Conservation (phyloP, 805 yeast species). For the Nakazawaea ambrosiae region DNA sequence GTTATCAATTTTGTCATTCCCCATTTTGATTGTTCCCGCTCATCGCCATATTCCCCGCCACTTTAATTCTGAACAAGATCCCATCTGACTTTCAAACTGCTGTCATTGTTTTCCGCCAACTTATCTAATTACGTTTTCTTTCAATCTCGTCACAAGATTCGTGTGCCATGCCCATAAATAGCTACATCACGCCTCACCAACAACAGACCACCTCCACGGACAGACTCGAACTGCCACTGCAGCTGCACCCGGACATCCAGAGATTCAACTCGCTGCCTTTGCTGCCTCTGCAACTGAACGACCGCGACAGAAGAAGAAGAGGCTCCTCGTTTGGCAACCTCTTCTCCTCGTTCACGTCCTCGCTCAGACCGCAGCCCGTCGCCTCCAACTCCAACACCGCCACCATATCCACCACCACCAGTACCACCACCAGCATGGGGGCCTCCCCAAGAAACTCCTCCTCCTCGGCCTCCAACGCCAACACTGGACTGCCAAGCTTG, state of each 20-base stretch:
- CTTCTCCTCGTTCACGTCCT: constrained; percentile 3
- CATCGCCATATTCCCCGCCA: too few relatives aligned
- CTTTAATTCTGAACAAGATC: too few relatives aligned
- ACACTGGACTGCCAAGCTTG: constrained; percentile 1
- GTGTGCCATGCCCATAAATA: constrained; percentile 11
- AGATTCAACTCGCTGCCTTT: constrained; percentile 4
- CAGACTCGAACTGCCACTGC: not conserved
- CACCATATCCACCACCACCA: not conserved
- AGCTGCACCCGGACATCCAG: constrained; percentile 2
- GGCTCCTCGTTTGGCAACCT: constrained; percentile 11
- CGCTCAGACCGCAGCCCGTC: constrained; percentile 5
- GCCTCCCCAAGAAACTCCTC: not conserved
- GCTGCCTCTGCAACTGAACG: not conserved
- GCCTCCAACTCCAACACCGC: not conserved
- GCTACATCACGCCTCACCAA: constrained; percentile 6
- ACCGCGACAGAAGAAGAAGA: constrained; percentile 8
- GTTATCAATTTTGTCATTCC: too few relatives aligned
- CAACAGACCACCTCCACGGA: not conserved
- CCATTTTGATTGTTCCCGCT: too few relatives aligned
- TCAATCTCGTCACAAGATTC: too few relatives aligned
- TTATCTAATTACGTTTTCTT: too few relatives aligned
- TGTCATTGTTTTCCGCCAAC: too few relatives aligned
- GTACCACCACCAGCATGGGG: not conserved
- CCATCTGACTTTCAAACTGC: too few relatives aligned
- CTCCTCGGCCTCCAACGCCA: not conserved